Percentiles rank a stretch among this genome's conserved stretches.
Conservation (phyloP, 2,329 filamentous ascomycete species). For the Alternaria arbusti region DNA sequence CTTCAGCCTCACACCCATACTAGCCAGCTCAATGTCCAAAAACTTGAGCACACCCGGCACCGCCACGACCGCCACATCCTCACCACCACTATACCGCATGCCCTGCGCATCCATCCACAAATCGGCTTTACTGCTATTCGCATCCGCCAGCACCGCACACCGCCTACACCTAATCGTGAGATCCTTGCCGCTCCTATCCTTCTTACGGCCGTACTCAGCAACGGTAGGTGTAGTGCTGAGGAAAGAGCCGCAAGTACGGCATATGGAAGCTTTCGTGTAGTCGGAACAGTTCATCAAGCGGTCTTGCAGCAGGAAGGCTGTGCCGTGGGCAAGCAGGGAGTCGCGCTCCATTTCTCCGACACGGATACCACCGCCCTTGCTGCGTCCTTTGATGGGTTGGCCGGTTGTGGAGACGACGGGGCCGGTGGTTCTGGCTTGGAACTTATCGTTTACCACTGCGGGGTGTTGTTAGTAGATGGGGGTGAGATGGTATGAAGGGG, state of each 20-base stretch:
- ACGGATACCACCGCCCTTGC: conserved; percentile 96
- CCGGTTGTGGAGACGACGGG: conserved; percentile 89
- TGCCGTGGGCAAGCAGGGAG: conserved; percentile 91
- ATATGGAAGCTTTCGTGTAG: conserved; percentile 88
- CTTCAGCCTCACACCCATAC: conserved; percentile 95
- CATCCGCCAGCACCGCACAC: conserved; percentile 67
- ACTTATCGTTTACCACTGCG: conserved; percentile 96
- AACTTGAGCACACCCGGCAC: conserved; percentile 92
- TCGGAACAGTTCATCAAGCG: conserved; percentile 97
- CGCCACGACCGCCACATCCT: conserved; percentile 88
- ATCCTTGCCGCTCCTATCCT: conserved; percentile 64
- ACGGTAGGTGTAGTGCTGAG: conserved; percentile 83
- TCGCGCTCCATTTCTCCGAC: conserved; percentile 99
- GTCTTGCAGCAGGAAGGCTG: conserved; percentile 93
- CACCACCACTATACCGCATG: conserved; percentile 82
- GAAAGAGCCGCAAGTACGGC: conserved; percentile 88
- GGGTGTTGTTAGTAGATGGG: background rate
- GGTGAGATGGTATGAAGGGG: background rate
- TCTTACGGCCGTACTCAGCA: conserved; percentile 62
- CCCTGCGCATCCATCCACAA: conserved; percentile 92
- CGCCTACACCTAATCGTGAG: conserved; percentile 80
- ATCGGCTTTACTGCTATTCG: conserved; percentile 66
- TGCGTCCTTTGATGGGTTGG: conserved; percentile 95
- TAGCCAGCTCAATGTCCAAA: conserved; percentile 91
- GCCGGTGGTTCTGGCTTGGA: conserved; percentile 90